A percentile compares a stretch with the other conserved stretches of the same genome.
Conservation (phyloP, 805 yeast genomes). For the Zygosaccharomyces bisporus region DNA sequence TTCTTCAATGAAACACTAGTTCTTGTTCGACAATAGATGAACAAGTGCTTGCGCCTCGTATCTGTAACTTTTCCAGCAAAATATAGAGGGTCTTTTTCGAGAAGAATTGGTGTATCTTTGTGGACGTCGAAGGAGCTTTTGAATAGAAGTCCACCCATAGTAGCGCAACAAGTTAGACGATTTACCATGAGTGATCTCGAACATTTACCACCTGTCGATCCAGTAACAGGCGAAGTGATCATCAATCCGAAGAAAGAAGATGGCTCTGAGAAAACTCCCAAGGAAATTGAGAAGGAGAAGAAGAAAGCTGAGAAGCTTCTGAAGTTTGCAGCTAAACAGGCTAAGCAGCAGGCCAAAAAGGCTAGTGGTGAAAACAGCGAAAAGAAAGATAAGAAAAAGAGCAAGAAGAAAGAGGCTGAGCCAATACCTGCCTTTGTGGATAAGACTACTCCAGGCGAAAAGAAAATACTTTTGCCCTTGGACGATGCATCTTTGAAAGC, state of each 20-base stretch:
- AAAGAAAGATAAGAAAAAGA: conserved; percentile 65
- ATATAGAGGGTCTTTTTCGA: conserved; percentile 6
- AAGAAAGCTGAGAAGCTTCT: conserved; percentile 86
- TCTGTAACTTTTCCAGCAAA: conserved; percentile 10
- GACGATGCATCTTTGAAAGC: conserved; percentile 94
- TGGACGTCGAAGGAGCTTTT: not conserved
- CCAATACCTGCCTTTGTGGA: conserved; percentile 85
- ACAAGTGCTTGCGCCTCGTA: conserved; percentile 15
- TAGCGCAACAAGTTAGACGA: conserved; percentile 14
- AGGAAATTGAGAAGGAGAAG: conserved; percentile 80
- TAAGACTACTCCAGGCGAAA: conserved; percentile 81
- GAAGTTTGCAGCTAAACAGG: conserved; percentile 77
- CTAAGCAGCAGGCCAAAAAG: conserved; percentile 41
- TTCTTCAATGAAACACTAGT: not conserved
- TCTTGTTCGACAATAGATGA: conserved; percentile 15
- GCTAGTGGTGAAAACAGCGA: conserved; percentile 44
- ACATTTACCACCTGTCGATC: conserved; percentile 36
- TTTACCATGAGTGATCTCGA: conserved; percentile 33
- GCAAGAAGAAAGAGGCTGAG: conserved; percentile 63
- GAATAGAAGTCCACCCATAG: conserved; percentile 4
- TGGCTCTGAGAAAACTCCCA: conserved; percentile 61
- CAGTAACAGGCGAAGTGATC: conserved; percentile 37
- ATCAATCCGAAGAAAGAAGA: conserved; percentile 39
- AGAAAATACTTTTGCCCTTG: conserved; percentile 78
- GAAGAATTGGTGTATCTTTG: not conserved